Percentiles rank a stretch among this genome's conserved stretches.
These are phyloP conservation scores for Pulveroboletus sp. DNA, from an alignment of 768 basidiomycete genomes.

Conservation along the genomic window DNA sequence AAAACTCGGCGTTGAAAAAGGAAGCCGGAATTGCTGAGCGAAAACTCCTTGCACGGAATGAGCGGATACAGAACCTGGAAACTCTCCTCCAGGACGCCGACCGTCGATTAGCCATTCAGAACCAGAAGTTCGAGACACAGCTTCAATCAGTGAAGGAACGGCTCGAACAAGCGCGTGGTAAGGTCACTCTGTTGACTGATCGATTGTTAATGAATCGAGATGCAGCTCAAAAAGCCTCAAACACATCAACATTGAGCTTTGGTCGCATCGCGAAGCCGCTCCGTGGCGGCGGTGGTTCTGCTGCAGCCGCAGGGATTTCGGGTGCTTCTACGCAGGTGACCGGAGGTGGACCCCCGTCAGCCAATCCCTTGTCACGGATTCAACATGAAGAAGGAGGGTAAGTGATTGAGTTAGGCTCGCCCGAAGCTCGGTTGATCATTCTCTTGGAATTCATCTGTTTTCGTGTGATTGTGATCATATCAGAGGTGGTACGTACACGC, in stretches of 20 bases:
- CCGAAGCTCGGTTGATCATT: conserved; percentile 16
- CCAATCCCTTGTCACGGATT: conserved; percentile 66
- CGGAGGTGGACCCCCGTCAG: conserved; percentile 44
- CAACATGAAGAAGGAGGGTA: conserved; percentile 81
- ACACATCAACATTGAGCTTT: conserved; percentile 74
- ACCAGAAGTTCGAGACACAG: conserved; percentile 94
- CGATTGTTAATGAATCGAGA: conserved; percentile 29
- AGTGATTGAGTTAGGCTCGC: conserved; percentile 31
- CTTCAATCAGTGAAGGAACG: conserved; percentile 89
- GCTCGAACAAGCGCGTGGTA: conserved; percentile 90
- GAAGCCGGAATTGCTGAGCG: conserved; percentile 96
- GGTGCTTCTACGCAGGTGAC: conserved; percentile 40
- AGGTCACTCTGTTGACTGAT: conserved; percentile 26
- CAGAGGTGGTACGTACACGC: conserved; percentile 32
- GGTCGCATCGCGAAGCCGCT: conserved; percentile 97
- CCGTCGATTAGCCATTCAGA: conserved; percentile 85
- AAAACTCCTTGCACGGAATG: conserved; percentile 93
- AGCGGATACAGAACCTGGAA: conserved; percentile 96
- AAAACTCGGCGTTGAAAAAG: conserved; percentile 96
- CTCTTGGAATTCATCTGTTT: conserved; percentile 12
- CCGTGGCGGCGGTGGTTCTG: conserved; percentile 82
- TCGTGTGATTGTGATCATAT: conserved; percentile 20
- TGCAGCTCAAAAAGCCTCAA: conserved; percentile 71
- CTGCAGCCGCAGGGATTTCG: conserved; percentile 37
- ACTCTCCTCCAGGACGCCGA: conserved; percentile 91